Evolutionary conservation across 192 early-diverging fungal species (phyloP).

Genomic region (Linnemannia schmuckeri): DNA sequence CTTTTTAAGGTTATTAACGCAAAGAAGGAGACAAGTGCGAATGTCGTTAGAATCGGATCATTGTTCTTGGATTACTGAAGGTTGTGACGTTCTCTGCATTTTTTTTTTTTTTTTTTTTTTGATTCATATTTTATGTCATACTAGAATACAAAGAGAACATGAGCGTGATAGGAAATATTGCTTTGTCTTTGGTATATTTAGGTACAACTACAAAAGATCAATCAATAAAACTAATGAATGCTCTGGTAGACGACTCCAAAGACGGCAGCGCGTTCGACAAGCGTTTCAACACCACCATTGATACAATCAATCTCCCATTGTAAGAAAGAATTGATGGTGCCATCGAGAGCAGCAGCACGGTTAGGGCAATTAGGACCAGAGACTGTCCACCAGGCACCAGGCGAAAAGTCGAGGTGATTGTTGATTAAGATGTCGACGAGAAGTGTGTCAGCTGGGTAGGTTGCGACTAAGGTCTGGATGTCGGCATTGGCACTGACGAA

Average conservation of each 20-base stretch:
- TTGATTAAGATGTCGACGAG: slow-evolving; percentile 36
- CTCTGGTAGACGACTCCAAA: slow-evolving; percentile 13
- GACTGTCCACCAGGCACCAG: slow-evolving; percentile 48
- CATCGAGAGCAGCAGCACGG: slow-evolving; percentile 15
- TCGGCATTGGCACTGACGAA: slow-evolving; percentile 34
- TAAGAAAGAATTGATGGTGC: slow-evolving; percentile 7
- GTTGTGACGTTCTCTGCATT: no score
- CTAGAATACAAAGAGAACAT: no score
- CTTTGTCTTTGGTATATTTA: no score
- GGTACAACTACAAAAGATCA: no score
- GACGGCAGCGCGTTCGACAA: slow-evolving; percentile 7
- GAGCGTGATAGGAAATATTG: no score
- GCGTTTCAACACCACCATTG: slow-evolving; percentile 26
- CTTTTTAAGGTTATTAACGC: no score
- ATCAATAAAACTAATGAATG: neutral
- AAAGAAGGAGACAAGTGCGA: no score
- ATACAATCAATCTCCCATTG: slow-evolving; percentile 37
- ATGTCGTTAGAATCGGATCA: no score
- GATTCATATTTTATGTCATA: no score
- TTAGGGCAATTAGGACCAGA: slow-evolving; percentile 24
- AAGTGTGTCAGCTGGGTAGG: slow-evolving; percentile 1
- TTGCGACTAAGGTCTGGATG: slow-evolving; percentile 23
- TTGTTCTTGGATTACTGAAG: no score
- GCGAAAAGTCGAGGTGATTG: slow-evolving; percentile 29
- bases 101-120: no score